These are phyloP conservation scores for Kondoa subrosea DNA, from an alignment of 768 basidiomycete species.

Conservation along the genomic window DNA sequence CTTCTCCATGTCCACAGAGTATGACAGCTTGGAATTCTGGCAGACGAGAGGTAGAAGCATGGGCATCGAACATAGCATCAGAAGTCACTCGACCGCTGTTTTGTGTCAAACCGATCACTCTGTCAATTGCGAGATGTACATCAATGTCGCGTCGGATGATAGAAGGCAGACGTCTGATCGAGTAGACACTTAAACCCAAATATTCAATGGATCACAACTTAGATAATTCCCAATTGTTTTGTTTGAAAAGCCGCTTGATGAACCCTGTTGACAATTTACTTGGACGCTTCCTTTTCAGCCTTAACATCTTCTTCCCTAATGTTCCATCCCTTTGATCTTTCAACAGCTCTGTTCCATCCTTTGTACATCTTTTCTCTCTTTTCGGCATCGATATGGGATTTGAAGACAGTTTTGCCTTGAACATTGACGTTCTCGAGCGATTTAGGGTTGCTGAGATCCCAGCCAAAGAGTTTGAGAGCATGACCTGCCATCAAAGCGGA, in stretches of 20 bases:
- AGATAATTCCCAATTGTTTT: too few species aligned
- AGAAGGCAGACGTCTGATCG: too few species aligned
- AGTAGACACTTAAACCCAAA: too few species aligned
- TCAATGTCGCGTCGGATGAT: too few species aligned
- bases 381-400: constrained; percentile 40
- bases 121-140: too few species aligned
- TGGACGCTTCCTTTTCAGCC: not conserved
- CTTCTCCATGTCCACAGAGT: not conserved
- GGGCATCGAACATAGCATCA: too few species aligned
- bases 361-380: constrained; percentile 51
- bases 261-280: too few species aligned
- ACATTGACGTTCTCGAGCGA: constrained; percentile 75
- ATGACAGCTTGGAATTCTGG: constrained; percentile 9
- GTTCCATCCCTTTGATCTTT: constrained; percentile 63
- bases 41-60: not conserved
- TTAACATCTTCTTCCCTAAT: not conserved
- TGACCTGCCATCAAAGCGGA: constrained; percentile 84
- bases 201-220: too few species aligned
- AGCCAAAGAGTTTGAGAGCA: constrained; percentile 72
- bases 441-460: constrained; percentile 70
- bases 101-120: too few species aligned
- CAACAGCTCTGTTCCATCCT: constrained; percentile 77
- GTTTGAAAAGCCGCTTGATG: too few species aligned
- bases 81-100: too few species aligned
- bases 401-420: constrained; percentile 56